Percentiles rank a stretch among this genome's conserved stretches.
These are phyloP conservation scores for Gardenia jasminoides DNA, from an alignment of 257 asterid species.

Conservation along the genomic window DNA sequence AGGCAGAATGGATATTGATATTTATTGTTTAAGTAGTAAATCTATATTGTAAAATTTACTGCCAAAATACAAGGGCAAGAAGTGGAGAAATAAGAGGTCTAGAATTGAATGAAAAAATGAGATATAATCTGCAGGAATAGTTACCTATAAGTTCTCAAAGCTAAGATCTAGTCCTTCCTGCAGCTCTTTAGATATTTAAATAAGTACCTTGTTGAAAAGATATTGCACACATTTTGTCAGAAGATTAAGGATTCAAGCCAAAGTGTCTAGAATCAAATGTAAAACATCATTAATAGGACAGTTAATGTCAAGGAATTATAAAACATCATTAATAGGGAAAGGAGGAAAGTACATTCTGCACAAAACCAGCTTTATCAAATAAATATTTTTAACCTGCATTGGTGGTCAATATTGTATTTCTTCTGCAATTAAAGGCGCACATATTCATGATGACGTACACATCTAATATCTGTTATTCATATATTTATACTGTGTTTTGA, in stretches of 20 bases:
- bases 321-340: background rate
- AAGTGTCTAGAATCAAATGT: too few species aligned
- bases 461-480: background rate
- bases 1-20: background rate
- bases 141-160: background rate
- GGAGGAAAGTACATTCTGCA: background rate
- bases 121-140: background rate
- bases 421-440: background rate
- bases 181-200: constrained; percentile 3
- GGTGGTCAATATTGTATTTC: background rate
- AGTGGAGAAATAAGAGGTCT: background rate
- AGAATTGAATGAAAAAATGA: background rate
- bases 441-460: background rate
- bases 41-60: too few species aligned
- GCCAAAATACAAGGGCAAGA: background rate
- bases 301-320: too few species aligned
- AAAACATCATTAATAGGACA: background rate
- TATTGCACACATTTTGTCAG: background rate
- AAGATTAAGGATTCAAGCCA: background rate
- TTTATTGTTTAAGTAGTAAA: background rate
- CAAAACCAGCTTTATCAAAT: background rate
- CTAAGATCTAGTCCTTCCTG: background rate
- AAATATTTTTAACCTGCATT: background rate
- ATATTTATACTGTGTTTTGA: background rate
- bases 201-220: background rate